Conservation (phyloP, 441 rosid genomes). For the Flueggea neowawraea region DNA sequence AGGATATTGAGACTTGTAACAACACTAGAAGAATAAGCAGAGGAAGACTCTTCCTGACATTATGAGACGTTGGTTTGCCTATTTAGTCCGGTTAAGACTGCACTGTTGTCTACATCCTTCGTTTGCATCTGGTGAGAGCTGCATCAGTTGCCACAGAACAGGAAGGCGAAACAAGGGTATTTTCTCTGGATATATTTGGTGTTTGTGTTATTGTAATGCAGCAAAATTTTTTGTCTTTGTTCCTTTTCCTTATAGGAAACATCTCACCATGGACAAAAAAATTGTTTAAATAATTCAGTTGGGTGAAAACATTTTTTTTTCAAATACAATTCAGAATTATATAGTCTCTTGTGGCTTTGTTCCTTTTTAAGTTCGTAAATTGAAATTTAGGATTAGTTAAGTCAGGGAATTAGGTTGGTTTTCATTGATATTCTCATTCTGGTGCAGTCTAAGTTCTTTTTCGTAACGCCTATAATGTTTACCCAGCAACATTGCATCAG, state of each 20-base stretch:
- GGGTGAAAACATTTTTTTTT: no score
- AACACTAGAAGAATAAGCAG: no score
- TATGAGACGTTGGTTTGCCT: not conserved
- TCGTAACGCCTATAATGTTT: no score
- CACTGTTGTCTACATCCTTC: constrained; percentile 11
- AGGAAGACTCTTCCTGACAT: no score
- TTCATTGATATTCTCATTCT: no score
- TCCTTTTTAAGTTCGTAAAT: constrained; percentile 4
- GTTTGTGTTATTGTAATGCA: no score
- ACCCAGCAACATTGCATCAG: no score
- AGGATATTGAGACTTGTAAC: no score
- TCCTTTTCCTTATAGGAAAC: not conserved
- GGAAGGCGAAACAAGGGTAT: constrained; percentile 73
- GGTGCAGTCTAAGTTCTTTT: constrained; percentile 3
- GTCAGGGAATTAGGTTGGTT: no score
- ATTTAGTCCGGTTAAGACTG: constrained; percentile 13
- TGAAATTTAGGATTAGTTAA: no score
- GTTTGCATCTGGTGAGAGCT: constrained; percentile 7
- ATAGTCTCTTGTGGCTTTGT: constrained; percentile 20
- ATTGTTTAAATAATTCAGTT: not conserved
- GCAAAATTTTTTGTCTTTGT: not conserved
- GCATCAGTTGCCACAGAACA: constrained; percentile 54
- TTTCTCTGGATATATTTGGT: constrained; percentile 1
- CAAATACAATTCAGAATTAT: no score
- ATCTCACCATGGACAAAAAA: not conserved